phyloP scores from a whole-genome alignment of 2,329 filamentous ascomycete species.

The Beauveria asiatica region DNA sequence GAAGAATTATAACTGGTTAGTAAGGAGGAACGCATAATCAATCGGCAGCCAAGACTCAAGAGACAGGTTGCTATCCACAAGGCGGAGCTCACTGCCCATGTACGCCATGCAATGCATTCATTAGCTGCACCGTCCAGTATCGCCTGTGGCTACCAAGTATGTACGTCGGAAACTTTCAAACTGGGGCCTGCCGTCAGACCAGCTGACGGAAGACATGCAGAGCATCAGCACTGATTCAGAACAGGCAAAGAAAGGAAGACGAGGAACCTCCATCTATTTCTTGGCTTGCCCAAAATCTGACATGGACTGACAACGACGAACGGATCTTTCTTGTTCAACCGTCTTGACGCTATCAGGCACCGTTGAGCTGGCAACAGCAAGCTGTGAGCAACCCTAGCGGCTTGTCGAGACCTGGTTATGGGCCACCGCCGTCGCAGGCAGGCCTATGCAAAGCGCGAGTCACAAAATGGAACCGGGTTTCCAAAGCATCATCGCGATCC shows the following conservation, averaged over 20 bases:
- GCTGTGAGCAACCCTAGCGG: not conserved
- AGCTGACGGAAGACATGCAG: slow-evolving; percentile 5
- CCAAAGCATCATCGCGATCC: not conserved
- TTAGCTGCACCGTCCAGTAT: not conserved
- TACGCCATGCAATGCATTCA: not conserved
- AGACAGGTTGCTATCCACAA: not conserved
- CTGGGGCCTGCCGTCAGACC: not conserved
- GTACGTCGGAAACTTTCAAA: not conserved
- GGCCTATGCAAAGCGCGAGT: not conserved
- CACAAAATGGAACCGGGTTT: not conserved
- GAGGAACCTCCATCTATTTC: not conserved
- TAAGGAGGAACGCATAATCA: not conserved
- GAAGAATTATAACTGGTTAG: not conserved
- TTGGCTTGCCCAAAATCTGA: not conserved
- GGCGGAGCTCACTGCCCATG: not conserved
- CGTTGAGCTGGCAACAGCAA: not conserved
- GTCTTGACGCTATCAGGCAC: not conserved
- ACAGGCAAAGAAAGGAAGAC: not conserved
- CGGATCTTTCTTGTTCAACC: not conserved
- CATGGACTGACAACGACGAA: not conserved
- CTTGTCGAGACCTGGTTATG: not conserved
- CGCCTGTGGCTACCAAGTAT: not conserved
- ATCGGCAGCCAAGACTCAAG: not conserved
- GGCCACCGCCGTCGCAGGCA: not conserved
- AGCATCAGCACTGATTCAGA: not conserved